Evolutionary conservation across 768 basidiomycete species (phyloP).

Genomic region (Filobasidium floriforme): DNA sequence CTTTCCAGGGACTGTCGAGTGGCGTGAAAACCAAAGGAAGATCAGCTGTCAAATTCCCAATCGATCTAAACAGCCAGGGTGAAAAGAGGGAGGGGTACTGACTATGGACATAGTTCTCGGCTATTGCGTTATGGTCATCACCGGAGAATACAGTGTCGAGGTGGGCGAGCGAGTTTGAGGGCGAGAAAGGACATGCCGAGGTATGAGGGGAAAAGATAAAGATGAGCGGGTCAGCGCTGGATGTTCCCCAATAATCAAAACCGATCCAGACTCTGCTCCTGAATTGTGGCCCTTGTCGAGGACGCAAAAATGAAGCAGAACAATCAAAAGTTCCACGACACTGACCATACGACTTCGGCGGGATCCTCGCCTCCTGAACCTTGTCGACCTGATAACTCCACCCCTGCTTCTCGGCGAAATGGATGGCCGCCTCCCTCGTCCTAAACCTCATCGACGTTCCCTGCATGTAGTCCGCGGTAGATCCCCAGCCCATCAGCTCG

Average conservation of each 20-base stretch:
- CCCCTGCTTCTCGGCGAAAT: conserved; percentile 94
- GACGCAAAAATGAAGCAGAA: background rate
- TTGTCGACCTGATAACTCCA: conserved; percentile 89
- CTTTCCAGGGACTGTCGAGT: conserved; percentile 52
- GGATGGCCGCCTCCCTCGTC: conserved; percentile 80
- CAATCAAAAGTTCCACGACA: conserved; percentile 13
- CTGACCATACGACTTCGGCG: conserved; percentile 46
- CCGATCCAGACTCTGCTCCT: too few relatives aligned
- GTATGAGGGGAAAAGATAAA: too few relatives aligned
- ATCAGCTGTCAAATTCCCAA: background rate
- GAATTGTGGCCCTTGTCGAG: too few relatives aligned
- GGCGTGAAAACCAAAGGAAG: conserved; percentile 25
- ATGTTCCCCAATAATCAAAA: too few relatives aligned
- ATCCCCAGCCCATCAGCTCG: conserved; percentile 92
- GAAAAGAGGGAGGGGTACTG: conserved; percentile 8
- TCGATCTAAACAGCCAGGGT: background rate
- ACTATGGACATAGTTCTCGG: conserved; percentile 84
- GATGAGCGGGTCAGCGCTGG: too few relatives aligned
- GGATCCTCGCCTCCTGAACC: conserved; percentile 41
- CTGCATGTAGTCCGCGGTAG: conserved; percentile 95
- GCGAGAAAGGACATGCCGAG: too few relatives aligned
- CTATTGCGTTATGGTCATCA: conserved; percentile 51
- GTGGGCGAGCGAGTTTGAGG: too few relatives aligned
- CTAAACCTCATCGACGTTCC: conserved; percentile 75
- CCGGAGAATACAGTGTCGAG: too few relatives aligned